Evolutionary conservation across 805 yeast species (phyloP).

Genomic region (Starmerella stellata): DNA sequence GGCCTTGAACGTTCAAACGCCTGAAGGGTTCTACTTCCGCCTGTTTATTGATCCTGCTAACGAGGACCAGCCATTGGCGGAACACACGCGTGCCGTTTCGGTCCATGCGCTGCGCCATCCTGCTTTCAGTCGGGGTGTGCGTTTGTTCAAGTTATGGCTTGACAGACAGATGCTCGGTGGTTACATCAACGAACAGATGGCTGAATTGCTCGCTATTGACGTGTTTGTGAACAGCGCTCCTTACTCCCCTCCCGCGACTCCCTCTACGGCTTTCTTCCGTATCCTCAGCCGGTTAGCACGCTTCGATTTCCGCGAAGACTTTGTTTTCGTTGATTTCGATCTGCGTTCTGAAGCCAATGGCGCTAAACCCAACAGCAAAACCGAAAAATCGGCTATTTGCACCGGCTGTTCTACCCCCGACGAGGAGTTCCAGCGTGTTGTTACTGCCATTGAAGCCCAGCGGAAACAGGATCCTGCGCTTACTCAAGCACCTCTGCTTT

Average conservation of each 20-base stretch:
- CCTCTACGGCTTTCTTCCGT: slow-evolving; percentile 64
- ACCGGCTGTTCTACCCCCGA: slow-evolving; percentile 31
- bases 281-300: slow-evolving; percentile 47
- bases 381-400: slow-evolving; percentile 8
- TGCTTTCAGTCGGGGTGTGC: slow-evolving; percentile 52
- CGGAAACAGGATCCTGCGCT: slow-evolving; percentile 71
- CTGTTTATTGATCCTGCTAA: slow-evolving; percentile 42
- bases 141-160: slow-evolving; percentile 79
- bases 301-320: slow-evolving; percentile 93
- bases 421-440: slow-evolving; percentile 42
- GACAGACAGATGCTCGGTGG: slow-evolving; percentile 57
- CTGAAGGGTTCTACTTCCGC: slow-evolving; percentile 78
- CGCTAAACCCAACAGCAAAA: too few species aligned
- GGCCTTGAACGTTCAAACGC: slow-evolving; percentile 38
- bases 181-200: slow-evolving; percentile 59
- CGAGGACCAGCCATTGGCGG: slow-evolving; percentile 48
- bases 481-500: slow-evolving; percentile 56
- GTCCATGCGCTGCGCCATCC: slow-evolving; percentile 55
- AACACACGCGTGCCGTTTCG: slow-evolving; percentile 66
- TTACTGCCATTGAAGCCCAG: slow-evolving; percentile 44
- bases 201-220: slow-evolving; percentile 66
- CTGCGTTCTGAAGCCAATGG: slow-evolving; percentile 3
- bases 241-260: slow-evolving; percentile 61
- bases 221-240: slow-evolving; percentile 81
- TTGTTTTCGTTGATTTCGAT: slow-evolving; percentile 48